Conservation (phyloP, 495 filamentous ascomycete species). For the Pyrenopolyporus hunteri region DNA sequence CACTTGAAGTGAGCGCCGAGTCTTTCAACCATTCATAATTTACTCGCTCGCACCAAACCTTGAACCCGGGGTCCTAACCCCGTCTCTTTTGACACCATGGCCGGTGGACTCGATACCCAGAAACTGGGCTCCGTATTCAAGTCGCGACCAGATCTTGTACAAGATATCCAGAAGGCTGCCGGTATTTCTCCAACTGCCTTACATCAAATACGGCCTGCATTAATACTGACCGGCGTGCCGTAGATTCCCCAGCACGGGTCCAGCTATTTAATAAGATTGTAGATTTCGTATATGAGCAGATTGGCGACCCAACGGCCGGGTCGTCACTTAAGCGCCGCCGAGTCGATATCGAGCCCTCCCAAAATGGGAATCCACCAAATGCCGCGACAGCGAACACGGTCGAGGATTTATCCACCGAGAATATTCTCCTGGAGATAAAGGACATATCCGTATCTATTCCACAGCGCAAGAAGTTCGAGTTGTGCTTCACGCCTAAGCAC, state of each 20-base stretch:
- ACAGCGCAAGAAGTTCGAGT: constrained; percentile 87
- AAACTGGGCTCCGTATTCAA: constrained; percentile 52
- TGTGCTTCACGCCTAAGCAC: constrained; percentile 71
- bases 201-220: background rate
- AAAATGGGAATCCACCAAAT: constrained; percentile 38
- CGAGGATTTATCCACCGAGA: constrained; percentile 51
- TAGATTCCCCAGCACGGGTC: constrained; percentile 53
- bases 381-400: constrained; percentile 24
- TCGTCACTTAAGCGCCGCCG: constrained; percentile 57
- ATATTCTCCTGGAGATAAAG: constrained; percentile 64
- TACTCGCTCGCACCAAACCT: background rate
- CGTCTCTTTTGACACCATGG: constrained; percentile 39
- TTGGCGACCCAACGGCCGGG: constrained; percentile 39
- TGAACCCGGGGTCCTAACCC: constrained; percentile 8
- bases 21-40: background rate
- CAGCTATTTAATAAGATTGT: constrained; percentile 62
- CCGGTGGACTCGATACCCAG: constrained; percentile 49
- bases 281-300: constrained; percentile 51
- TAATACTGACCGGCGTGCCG: constrained; percentile 22
- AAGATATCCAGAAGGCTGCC: constrained; percentile 52
- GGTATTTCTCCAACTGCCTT: constrained; percentile 40
- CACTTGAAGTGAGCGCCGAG: background rate
- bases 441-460: constrained; percentile 81
- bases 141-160: constrained; percentile 52
- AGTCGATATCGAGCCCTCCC: constrained; percentile 51